phyloP scores from a whole-genome alignment of 1,284 basidiomycete genomes.

The Tylopilus sp. region DNA sequence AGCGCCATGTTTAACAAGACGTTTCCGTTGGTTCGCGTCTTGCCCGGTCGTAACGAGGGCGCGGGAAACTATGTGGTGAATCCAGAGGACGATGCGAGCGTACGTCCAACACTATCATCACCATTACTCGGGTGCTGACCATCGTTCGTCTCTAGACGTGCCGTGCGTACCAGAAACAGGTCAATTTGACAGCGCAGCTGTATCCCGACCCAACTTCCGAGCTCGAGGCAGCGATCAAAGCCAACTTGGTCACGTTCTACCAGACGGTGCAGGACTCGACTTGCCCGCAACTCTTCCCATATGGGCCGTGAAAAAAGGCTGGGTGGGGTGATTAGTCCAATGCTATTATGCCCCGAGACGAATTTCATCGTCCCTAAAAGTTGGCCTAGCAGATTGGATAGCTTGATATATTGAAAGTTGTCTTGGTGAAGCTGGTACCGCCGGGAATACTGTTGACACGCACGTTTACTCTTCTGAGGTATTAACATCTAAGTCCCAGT shows the following conservation, averaged over 20 bases:
- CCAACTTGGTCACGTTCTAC: constrained; percentile 26
- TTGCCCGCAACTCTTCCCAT: constrained; percentile 26
- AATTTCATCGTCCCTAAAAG: background rate
- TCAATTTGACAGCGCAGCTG: constrained; percentile 23
- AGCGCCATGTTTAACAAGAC: background rate
- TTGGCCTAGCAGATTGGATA: background rate
- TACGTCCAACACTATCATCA: constrained; percentile 7
- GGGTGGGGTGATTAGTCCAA: too few species aligned
- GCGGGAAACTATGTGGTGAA: constrained; percentile 20
- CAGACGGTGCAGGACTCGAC: constrained; percentile 12
- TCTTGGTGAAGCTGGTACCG: too few species aligned
- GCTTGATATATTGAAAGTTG: background rate
- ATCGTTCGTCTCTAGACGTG: constrained; percentile 10
- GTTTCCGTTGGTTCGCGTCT: constrained; percentile 5
- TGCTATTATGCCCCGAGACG: too few species aligned
- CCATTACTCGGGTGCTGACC: too few species aligned
- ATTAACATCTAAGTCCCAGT: too few species aligned
- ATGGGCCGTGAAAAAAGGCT: constrained; percentile 4
- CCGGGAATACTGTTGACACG: too few species aligned
- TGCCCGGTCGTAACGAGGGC: constrained; percentile 24
- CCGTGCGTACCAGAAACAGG: constrained; percentile 20
- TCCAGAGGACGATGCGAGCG: constrained; percentile 11
- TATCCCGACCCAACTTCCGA: constrained; percentile 23
- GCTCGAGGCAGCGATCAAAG: constrained; percentile 23
- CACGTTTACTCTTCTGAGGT: too few species aligned